Evolutionary conservation across 192 early-diverging fungal species (phyloP).

Genomic region (Nowakowskiella sp.): DNA sequence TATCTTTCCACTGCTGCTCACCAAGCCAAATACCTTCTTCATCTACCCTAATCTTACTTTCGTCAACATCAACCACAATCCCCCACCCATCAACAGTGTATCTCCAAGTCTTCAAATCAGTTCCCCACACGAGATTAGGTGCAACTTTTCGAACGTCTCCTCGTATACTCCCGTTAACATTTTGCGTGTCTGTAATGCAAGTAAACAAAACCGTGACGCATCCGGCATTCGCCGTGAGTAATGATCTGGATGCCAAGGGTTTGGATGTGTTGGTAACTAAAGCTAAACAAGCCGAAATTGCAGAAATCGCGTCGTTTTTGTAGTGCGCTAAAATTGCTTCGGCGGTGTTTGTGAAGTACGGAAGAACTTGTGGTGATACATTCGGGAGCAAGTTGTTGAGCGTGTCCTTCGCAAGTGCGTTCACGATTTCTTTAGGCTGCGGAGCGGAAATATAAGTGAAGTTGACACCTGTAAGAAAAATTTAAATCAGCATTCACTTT

Average conservation of each 20-base stretch:
- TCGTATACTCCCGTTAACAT: slow-evolving; percentile 77
- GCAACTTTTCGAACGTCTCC: slow-evolving; percentile 61
- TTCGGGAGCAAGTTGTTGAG: slow-evolving; percentile 54
- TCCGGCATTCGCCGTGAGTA: slow-evolving; percentile 75
- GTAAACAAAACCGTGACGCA: slow-evolving; percentile 73
- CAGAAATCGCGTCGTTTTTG: slow-evolving; percentile 64
- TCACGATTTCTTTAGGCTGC: slow-evolving; percentile 83
- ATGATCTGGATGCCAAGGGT: slow-evolving; percentile 73
- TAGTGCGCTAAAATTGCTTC: slow-evolving; percentile 62
- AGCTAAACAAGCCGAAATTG: slow-evolving; percentile 78
- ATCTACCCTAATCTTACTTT: slow-evolving; percentile 60
- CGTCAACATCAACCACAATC: slow-evolving; percentile 78
- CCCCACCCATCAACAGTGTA: slow-evolving; percentile 73
- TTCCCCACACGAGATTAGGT: slow-evolving; percentile 64
- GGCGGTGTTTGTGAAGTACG: slow-evolving; percentile 70
- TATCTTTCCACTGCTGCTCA: slow-evolving; percentile 63
- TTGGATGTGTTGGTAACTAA: slow-evolving; percentile 77
- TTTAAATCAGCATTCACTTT: neutral
- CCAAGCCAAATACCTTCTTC: slow-evolving; percentile 46
- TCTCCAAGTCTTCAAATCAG: slow-evolving; percentile 70
- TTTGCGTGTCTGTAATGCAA: slow-evolving; percentile 57
- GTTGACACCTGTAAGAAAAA: slow-evolving; percentile 41
- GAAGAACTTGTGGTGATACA: slow-evolving; percentile 66
- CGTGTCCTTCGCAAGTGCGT: slow-evolving; percentile 66
- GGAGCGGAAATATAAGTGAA: slow-evolving; percentile 77